Percentiles rank a stretch among this genome's conserved stretches.
Evolutionary conservation across 352 stramenopile genomes (phyloP).

Genomic region (Phytophthora hibernalis): DNA sequence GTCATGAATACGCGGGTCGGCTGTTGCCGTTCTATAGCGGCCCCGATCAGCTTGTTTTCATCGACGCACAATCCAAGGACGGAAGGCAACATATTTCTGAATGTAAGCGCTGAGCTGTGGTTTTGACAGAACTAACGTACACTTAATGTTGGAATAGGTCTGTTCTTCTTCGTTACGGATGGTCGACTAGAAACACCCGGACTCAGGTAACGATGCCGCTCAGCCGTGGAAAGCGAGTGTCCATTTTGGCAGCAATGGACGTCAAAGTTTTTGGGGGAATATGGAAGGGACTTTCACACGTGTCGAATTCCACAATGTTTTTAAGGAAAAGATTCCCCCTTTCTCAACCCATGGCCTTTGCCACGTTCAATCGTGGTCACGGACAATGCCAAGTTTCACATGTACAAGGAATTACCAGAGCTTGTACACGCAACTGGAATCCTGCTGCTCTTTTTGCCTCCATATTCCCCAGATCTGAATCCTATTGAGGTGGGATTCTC

Average conservation of each 20-base stretch:
- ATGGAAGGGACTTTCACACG: constrained; percentile 65
- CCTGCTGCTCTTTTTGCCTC: constrained; percentile 51
- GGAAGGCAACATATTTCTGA: too few relatives aligned
- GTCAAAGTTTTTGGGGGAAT: constrained; percentile 5
- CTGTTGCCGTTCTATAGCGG: constrained; percentile 28
- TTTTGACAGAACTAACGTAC: too few relatives aligned
- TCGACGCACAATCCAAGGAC: constrained; percentile 22
- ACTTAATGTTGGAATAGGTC: too few relatives aligned
- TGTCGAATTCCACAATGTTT: constrained; percentile 85
- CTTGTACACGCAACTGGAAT: constrained; percentile 94
- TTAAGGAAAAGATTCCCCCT: constrained; percentile 75
- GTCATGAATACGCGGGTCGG: constrained; percentile 7
- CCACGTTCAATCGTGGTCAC: constrained; percentile 82
- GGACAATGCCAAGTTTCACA: constrained; percentile 69
- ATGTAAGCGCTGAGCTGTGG: too few relatives aligned
- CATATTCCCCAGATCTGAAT: background rate
- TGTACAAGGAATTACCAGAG: constrained; percentile 92
- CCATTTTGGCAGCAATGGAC: constrained; percentile 28
- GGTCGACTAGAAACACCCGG: constrained; percentile 11
- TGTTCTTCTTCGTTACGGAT: constrained; percentile 13
- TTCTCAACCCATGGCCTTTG: constrained; percentile 90
- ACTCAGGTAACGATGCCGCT: constrained; percentile 11
- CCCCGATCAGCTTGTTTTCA: constrained; percentile 26
- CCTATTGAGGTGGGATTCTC: background rate
- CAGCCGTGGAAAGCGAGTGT: constrained; percentile 18